Percentiles rank a stretch among this genome's conserved stretches.
These are phyloP conservation scores for Phalaenopsis aphrodite DNA, from an alignment of 106 monocot species.

Conservation along the genomic window DNA sequence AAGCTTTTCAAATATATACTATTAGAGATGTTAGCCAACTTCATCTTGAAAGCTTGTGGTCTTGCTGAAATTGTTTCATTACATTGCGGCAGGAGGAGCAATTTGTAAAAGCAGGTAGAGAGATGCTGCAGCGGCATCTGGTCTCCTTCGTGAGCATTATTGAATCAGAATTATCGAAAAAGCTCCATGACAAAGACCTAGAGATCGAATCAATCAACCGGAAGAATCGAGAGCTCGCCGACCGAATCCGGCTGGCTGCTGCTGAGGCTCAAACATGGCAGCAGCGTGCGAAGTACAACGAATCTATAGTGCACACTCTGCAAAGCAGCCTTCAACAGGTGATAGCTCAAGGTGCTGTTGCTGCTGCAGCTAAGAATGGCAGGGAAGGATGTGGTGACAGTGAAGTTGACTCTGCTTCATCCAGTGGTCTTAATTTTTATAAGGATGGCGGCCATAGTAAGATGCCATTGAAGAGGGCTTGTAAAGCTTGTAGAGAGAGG, in stretches of 20 bases:
- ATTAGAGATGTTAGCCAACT: too few relatives aligned
- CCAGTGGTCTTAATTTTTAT: conserved; percentile 6
- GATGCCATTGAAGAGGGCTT: conserved; percentile 12
- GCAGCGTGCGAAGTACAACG: conserved; percentile 42
- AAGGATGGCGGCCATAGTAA: neutral
- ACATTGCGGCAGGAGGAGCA: conserved; percentile 36
- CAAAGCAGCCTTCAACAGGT: conserved; percentile 49
- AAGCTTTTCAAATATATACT: too few relatives aligned
- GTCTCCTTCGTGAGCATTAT: conserved; percentile 26
- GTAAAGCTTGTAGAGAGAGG: conserved; percentile 33
- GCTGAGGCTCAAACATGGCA: conserved; percentile 62
- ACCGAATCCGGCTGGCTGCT: conserved; percentile 39
- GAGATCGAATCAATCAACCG: conserved; percentile 52
- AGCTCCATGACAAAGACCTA: conserved; percentile 43
- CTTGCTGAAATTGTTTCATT: neutral
- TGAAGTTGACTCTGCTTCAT: conserved; percentile 34
- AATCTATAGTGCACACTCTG: conserved; percentile 44
- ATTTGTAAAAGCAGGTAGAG: conserved; percentile 43
- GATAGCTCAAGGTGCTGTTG: conserved; percentile 27
- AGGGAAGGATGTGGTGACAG: conserved; percentile 49
- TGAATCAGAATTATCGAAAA: conserved; percentile 22
- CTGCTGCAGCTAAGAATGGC: conserved; percentile 17
- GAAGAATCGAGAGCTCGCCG: conserved; percentile 45
- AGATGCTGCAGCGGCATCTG: conserved; percentile 43
- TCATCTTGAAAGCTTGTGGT: too few relatives aligned